A percentile compares a stretch with the other conserved stretches of the same genome.
phyloP scores from a whole-genome alignment of 2,329 filamentous ascomycete genomes.

The Botrytis cinerea region DNA sequence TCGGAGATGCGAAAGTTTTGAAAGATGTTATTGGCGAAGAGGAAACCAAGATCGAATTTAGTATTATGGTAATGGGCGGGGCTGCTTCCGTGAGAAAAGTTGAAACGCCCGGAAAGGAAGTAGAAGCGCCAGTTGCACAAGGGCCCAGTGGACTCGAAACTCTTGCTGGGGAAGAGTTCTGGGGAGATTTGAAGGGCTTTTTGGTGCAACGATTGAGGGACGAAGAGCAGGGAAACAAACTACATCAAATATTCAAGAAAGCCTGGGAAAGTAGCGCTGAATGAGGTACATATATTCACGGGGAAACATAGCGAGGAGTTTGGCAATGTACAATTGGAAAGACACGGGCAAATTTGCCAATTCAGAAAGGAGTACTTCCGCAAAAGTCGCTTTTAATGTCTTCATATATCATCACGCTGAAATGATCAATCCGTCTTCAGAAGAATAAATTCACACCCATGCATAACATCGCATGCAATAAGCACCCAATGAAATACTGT shows the following conservation, averaged over 20 bases:
- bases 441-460: conserved; percentile 22
- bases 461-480: conserved; percentile 31
- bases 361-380: conserved; percentile 16
- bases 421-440: conserved; percentile 24
- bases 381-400: conserved; percentile 26
- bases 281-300: conserved; percentile 22
- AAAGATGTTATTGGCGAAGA: conserved; percentile 67
- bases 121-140: conserved; percentile 48
- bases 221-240: conserved; percentile 61
- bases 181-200: conserved; percentile 81
- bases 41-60: conserved; percentile 66
- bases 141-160: conserved; percentile 59
- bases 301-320: conserved; percentile 33
- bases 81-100: conserved; percentile 50
- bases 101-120: conserved; percentile 42
- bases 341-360: conserved; percentile 18
- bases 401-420: conserved; percentile 26
- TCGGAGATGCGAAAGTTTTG: conserved; percentile 74
- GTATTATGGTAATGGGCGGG: conserved; percentile 85
- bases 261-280: conserved; percentile 48
- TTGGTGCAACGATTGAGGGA: conserved; percentile 77
- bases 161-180: conserved; percentile 74
- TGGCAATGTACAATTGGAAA: conserved; percentile 8
- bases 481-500: conserved; percentile 38
- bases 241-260: conserved; percentile 67